A percentile compares a stretch with the other conserved stretches of the same genome.
phyloP scores from a whole-genome alignment of 805 yeast genomes.

The Dipodascus geniculatus region DNA sequence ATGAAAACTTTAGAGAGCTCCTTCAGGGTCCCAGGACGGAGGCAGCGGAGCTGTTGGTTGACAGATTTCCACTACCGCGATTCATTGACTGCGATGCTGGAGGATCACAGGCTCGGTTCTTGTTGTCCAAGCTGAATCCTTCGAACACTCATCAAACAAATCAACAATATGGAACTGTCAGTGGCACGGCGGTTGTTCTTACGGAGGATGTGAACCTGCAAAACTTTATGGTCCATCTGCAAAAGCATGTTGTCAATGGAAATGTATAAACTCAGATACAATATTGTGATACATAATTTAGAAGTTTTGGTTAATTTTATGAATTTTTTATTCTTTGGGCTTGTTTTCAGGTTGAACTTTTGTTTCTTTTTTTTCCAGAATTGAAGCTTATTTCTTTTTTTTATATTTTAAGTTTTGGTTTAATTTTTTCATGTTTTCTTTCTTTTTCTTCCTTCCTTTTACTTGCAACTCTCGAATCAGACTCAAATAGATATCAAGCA shows the following conservation, averaged over 20 bases:
- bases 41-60: slow-evolving; percentile 82
- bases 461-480: neutral
- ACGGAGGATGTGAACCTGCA: slow-evolving; percentile 95
- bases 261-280: slow-evolving; percentile 3
- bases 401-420: neutral
- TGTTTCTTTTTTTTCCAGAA: neutral
- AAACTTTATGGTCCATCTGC: slow-evolving; percentile 90
- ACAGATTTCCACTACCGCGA: slow-evolving; percentile 95
- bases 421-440: neutral
- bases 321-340: neutral
- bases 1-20: slow-evolving; percentile 74
- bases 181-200: slow-evolving; percentile 67
- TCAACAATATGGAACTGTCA: slow-evolving; percentile 36
- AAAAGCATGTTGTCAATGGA: slow-evolving; percentile 70
- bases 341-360: neutral
- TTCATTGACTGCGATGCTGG: slow-evolving; percentile 97
- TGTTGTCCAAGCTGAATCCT: slow-evolving; percentile 90
- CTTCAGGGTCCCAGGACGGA: slow-evolving; percentile 84
- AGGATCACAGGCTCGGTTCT: slow-evolving; percentile 95
- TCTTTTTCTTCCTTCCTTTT: neutral
- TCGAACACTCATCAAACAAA: slow-evolving; percentile 66
- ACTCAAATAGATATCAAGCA: slow-evolving; percentile 18
- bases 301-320: neutral
- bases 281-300: neutral
- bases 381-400: neutral